A percentile compares a stretch with the other conserved stretches of the same genome.
Conservation (phyloP, 352 stramenopile species). For the Pythium periplocum region DNA sequence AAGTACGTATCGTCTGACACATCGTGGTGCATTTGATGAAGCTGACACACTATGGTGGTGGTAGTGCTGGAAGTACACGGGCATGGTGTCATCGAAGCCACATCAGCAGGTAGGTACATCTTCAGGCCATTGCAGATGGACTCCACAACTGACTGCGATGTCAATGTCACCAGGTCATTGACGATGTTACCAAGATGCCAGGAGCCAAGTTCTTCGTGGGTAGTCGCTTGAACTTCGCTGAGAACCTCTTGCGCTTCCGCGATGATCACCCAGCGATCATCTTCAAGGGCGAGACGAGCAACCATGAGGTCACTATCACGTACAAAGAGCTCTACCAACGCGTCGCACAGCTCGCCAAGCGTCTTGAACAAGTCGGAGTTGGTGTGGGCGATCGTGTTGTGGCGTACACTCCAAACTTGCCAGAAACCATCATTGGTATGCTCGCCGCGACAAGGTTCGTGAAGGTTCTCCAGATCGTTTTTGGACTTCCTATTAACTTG, state of each 20-base stretch:
- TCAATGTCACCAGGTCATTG: conserved; percentile 27
- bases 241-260: conserved; percentile 70
- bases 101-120: conserved; percentile 26
- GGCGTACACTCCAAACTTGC: conserved; percentile 64
- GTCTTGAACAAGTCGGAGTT: conserved; percentile 41
- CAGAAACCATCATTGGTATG: conserved; percentile 71
- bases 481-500: conserved; percentile 4
- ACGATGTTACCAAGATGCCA: conserved; percentile 62
- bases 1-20: conserved; percentile 10
- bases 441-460: conserved; percentile 52
- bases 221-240: conserved; percentile 65
- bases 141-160: not conserved
- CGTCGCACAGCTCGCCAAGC: conserved; percentile 39
- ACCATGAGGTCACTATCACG: conserved; percentile 42
- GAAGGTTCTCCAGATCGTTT: not conserved
- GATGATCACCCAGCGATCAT: conserved; percentile 69
- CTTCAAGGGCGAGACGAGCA: conserved; percentile 71
- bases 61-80: conserved; percentile 72
- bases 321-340: conserved; percentile 63
- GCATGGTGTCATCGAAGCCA: conserved; percentile 47
- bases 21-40: not conserved
- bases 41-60: not conserved
- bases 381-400: conserved; percentile 53
- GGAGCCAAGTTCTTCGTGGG: conserved; percentile 68
- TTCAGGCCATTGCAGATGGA: not conserved